Evolutionary conservation across 371 early-diverging fungal genomes (phyloP), one percentile per base, ranked within the genome.

Genomic region (Syncephalastrum sp.): DNA sequence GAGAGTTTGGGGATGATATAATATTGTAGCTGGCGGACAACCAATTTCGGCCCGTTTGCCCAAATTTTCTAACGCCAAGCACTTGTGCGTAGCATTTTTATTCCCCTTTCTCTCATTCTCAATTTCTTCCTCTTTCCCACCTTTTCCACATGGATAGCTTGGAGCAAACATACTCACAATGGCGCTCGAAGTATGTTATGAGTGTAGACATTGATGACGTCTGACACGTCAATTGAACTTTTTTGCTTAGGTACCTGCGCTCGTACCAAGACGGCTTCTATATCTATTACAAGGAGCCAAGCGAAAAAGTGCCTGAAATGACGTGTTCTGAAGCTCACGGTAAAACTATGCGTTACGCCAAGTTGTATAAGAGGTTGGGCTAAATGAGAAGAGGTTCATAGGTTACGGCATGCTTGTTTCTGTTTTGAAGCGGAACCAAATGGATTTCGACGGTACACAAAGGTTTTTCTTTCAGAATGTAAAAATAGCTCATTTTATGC

Each of bases 351-450:
- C 21, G 21, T 21, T 21, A 2, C 2, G n/a, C 2, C 21, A 21
- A 1, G 21, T 21, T 21, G 21, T 21, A 21, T 21, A 21, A 12
- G 3, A 5, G 12, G 1, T 13, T 42, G 5, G 25, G 16, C 14
- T 16, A 50, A n/a, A 14, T 25, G 29, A 38, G 2, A 50, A 21
- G 19, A 50, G n/a, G 21, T 8, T 44, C 24, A 13, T 29, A 79
- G 86, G 83, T 29, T 85, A 85, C 59, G 86, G 84, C 42, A 82
- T 85, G 84, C 59, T 83, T 24, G 75, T 82, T 46, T 79, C 86
- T 15, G 83, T 83, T 3, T 60, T 82, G 47, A 82, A 80, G 68
- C 66, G 78, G 14, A 83, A 83, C 45, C 84, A 82, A 53, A 59
- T 65, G 19, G 84, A 82, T 60, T 85, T 85, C 63, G 86, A 83